Evolutionary conservation across 1,139 yeast species (phyloP), one percentile per base, ranked within the genome.

Genomic region (Saccharomycopsis crataegensis): DNA sequence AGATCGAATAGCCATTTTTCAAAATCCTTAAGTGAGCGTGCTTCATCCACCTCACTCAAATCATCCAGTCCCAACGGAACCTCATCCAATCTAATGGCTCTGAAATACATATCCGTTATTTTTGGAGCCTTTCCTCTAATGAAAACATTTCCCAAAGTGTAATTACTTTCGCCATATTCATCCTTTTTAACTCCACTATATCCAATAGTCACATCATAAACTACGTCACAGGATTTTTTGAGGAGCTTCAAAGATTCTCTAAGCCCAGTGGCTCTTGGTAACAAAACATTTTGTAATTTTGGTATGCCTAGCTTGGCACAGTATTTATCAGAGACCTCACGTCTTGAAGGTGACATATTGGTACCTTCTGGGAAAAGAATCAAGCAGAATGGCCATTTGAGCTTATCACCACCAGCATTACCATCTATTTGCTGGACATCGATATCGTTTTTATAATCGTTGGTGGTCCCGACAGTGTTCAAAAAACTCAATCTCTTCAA

Each of bases 331-430:
- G 91, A 81, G 57, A 79, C 78, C 7, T 64, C 70, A 50, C 79
- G 75, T 3, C 96, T 89, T 59, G 79, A 76, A 11, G 73, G 73
- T 42, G 94, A 83, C 57, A 87, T 72, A 52, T 90, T 94, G 0
- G 99, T 93, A 1, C 99, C 99, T 67, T 93, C 99, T 1, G 99
- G 99, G 68, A 85, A 93, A 38, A 93, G 67, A 33, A 91, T 69
- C 53, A 93, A 65, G 64, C 72, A 72, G 60, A 80, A 82, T 6
- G 76, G 75, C 75, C 75, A 72, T 46, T 54, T 56, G 34, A 40
- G 17, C 17, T 34, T 37, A 8, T n/a, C n/a, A 11, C 40, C 16
- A 11, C 43, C 33, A n/a, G 40, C 3, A 17, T 16, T 31, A 14
- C 9, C 17, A 11, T 14, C 11, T 4, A 11, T 12, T 9, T 22